These are phyloP conservation scores for Nothomitra cinnamomea DNA, from an alignment of 2,329 filamentous ascomycete genomes.

Conservation along the genomic window DNA sequence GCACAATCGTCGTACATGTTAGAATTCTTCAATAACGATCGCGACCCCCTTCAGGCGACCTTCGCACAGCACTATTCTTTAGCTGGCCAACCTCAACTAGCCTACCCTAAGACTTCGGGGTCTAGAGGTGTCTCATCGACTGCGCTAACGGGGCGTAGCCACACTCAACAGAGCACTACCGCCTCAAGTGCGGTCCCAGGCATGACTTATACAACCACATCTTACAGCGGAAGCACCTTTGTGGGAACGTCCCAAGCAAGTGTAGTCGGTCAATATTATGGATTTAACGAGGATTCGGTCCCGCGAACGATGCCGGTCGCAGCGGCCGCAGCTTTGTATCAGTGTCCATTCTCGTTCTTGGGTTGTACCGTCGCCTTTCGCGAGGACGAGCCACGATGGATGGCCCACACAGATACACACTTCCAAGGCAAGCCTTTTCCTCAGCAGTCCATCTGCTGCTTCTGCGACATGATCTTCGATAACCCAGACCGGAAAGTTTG, in stretches of 20 bases:
- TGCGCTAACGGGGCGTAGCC: background rate
- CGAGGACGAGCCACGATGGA: background rate
- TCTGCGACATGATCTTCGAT: background rate
- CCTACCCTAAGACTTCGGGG: background rate
- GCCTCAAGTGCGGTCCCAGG: background rate
- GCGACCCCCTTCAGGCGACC: background rate
- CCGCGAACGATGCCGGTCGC: no score
- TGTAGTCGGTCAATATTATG: background rate
- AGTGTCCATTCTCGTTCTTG: background rate
- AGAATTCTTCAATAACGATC: background rate
- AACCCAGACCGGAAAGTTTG: background rate
- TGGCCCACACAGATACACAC: background rate
- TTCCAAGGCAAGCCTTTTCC: background rate
- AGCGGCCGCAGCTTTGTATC: background rate
- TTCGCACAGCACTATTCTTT: background rate
- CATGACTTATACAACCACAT: background rate
- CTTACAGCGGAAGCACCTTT: background rate
- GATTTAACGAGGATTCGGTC: background rate
- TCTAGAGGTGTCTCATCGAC: background rate
- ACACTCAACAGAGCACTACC: background rate
- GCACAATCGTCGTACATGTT: background rate
- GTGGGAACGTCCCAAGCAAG: background rate
- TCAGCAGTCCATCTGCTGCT: background rate
- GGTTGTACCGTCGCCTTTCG: background rate
- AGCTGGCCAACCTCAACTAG: background rate